Percentiles rank a stretch among this genome's conserved stretches.
These are phyloP conservation scores for Globomyces pollinis-pini DNA, from an alignment of 192 early-diverging fungal genomes.

Conservation along the genomic window DNA sequence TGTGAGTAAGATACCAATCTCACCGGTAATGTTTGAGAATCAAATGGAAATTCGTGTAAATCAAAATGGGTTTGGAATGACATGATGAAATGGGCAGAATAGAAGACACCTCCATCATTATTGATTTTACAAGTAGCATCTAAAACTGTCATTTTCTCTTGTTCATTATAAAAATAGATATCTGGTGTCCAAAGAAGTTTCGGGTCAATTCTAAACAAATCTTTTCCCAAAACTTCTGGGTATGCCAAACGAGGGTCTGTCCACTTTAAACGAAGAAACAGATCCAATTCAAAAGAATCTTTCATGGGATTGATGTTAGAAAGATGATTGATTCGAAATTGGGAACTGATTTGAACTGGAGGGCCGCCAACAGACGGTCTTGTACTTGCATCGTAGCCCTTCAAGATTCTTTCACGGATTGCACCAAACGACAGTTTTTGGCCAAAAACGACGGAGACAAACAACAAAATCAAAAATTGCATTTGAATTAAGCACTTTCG, in stretches of 20 bases:
- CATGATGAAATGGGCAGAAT: slow-evolving; percentile 14
- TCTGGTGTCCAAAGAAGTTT: slow-evolving; percentile 12
- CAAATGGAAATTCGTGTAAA: slow-evolving; percentile 14
- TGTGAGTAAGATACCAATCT: slow-evolving; percentile 12
- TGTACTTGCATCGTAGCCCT: neutral
- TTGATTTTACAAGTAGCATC: slow-evolving; percentile 11
- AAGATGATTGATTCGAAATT: slow-evolving; percentile 11
- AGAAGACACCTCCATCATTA: slow-evolving; percentile 6
- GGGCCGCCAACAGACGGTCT: neutral
- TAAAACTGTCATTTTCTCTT: neutral
- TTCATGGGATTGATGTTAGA: slow-evolving; percentile 7
- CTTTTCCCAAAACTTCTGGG: slow-evolving; percentile 8
- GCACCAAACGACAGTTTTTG: no score
- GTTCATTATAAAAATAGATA: slow-evolving; percentile 21
- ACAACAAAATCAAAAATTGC: no score
- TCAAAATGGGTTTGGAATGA: slow-evolving; percentile 8
- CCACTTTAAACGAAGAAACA: slow-evolving; percentile 17
- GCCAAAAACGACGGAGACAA: no score
- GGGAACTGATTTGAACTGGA: neutral
- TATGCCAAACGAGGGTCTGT: slow-evolving; percentile 12
- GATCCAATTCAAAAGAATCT: slow-evolving; percentile 11
- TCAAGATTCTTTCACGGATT: no score
- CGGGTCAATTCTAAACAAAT: slow-evolving; percentile 9
- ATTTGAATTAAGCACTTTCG: no score
- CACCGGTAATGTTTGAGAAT: slow-evolving; percentile 9